Conservation (phyloP, 352 stramenopile genomes). For the Globisporangium sylvaticum region DNA sequence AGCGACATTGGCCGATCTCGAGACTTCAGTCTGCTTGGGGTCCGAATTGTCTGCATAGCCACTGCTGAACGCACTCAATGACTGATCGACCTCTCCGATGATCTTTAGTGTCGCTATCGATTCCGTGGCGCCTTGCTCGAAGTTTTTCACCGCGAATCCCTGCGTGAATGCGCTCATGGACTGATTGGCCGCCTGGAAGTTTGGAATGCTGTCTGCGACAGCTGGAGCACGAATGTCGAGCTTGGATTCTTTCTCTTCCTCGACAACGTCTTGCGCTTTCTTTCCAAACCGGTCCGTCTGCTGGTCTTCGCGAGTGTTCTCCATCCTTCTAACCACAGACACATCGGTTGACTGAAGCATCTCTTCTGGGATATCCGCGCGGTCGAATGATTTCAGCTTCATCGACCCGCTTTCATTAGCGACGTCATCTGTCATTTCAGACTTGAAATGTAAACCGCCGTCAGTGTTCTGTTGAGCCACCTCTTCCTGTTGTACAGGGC, state of each 20-base stretch:
- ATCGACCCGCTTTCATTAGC: neutral
- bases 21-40: neutral
- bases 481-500: neutral
- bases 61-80: slow-evolving; percentile 36
- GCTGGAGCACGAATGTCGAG: slow-evolving; percentile 1
- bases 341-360: slow-evolving; percentile 49
- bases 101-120: neutral
- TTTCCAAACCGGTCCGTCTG: neutral
- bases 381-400: neutral
- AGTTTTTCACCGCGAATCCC: slow-evolving; percentile 21
- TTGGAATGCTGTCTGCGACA: slow-evolving; percentile 1
- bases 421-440: too few relatives aligned
- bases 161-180: slow-evolving; percentile 45
- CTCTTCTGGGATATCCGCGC: slow-evolving; percentile 34
- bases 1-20: neutral
- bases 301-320: neutral
- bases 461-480: neutral
- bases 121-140: neutral
- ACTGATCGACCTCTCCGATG: slow-evolving; percentile 21
- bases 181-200: slow-evolving; percentile 19
- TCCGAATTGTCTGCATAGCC: slow-evolving; percentile 14
- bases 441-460: too few relatives aligned
- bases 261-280: neutral
- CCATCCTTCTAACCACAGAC: neutral
- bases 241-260: neutral